phyloP scores from a whole-genome alignment of 2,329 filamentous ascomycete species.

The Xylariaceae sp. region DNA sequence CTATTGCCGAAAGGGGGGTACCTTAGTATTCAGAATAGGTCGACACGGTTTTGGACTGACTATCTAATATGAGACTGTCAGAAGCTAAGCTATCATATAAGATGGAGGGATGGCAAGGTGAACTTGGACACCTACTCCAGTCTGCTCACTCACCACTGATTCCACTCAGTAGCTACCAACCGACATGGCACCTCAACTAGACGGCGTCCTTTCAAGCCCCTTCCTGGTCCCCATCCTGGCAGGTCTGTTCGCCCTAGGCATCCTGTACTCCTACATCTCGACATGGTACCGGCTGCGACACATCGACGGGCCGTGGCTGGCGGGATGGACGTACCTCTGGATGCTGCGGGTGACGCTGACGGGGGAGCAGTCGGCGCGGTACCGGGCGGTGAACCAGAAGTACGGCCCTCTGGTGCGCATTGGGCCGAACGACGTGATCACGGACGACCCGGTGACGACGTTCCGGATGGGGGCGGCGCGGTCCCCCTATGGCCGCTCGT shows the following conservation, averaged over 20 bases:
- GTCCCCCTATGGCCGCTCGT: conserved; percentile 40
- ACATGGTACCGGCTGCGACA: conserved; percentile 43
- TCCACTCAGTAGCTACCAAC: not conserved
- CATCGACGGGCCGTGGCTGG: conserved; percentile 43
- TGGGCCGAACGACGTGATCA: conserved; percentile 47
- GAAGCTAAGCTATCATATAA: too few species aligned
- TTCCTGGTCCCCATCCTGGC: not conserved
- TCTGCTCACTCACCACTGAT: too few species aligned
- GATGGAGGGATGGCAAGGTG: not conserved
- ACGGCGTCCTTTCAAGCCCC: conserved; percentile 1
- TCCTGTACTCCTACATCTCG: conserved; percentile 27
- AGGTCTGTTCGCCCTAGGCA: not conserved
- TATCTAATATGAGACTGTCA: too few species aligned
- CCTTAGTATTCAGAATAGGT: too few species aligned
- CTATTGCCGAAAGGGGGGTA: too few species aligned
- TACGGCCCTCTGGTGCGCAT: conserved; percentile 44
- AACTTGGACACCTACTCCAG: not conserved
- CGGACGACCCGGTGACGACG: conserved; percentile 43
- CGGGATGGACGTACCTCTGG: conserved; percentile 46
- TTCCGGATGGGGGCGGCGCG: conserved; percentile 43
- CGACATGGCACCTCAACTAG: conserved; percentile 7
- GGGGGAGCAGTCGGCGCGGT: conserved; percentile 27
- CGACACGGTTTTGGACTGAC: too few species aligned
- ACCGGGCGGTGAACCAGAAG: conserved; percentile 19
- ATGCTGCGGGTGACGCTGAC: conserved; percentile 37